Base-by-base conservation (phyloP, 345 rosid genomes). In the Stellera chamaejasme region DNA sequence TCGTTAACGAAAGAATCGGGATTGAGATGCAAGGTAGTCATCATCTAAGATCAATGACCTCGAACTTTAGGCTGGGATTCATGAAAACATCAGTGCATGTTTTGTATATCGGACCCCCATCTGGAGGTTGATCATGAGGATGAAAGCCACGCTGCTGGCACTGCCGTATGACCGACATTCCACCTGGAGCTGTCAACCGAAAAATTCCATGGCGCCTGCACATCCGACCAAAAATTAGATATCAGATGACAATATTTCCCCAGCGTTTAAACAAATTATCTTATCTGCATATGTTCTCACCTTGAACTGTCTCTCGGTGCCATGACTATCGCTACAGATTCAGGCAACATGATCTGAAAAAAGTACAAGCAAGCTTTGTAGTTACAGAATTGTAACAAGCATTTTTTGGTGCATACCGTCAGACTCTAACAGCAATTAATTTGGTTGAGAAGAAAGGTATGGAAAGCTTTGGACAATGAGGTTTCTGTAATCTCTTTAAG, bases 271-370 rank as follows among this genome's bases (percentile, higher is more conserved):
- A 41, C 50, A 15, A 15, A 6, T 6, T 58, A 43, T 41, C 23
- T 48, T 7, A 23, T 27, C 5, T 41, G 41, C 43, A 39, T 39
- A 48, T 44, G 7, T 36, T 54, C 74, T 56, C 59, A 87, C 96
- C 88, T 89, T 36, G 88, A 66, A 45, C 80, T 41, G 73, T 87
- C 99, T 69, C 62, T 79, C 49, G 97, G 97, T 11, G 99, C 96
- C 99, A 89, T 89, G 49, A 87, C 99, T n/a, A 89, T 84, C n/a
- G 99, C 99, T 55, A 89, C 95, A 41, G 97, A 55, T 85, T 89
- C 95, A 0, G 99, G 99, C 75, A 89, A 64, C 99, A 93, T 93
- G 50, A 89, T 89, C 97, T 89, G 79, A 51, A 50, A 56, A 52
- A 58, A 58, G 58, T 28, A 67, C 54, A 61, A 25, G 47, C 5